phyloP scores from a whole-genome alignment of 2,329 filamentous ascomycete species.

The Penicillium sp. region DNA sequence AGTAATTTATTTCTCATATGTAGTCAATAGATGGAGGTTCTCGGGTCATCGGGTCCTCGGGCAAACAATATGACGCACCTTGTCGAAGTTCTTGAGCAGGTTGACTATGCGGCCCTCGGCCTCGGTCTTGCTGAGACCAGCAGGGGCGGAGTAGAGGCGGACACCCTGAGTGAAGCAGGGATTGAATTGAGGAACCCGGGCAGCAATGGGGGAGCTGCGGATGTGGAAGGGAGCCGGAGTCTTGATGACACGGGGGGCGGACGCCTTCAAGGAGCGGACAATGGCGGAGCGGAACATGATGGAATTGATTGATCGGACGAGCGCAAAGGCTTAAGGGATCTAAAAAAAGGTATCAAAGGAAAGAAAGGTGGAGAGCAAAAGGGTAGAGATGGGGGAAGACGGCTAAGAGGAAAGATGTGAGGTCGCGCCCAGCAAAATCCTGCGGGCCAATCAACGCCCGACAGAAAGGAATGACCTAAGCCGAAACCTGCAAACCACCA shows the following conservation, averaged over 20 bases:
- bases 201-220: conserved; percentile 58
- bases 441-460: conserved; percentile 40
- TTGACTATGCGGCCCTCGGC: conserved; percentile 90
- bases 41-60: neutral
- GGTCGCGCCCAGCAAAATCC: conserved; percentile 38
- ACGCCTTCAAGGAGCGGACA: conserved; percentile 69
- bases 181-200: conserved; percentile 56
- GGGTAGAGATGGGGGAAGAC: conserved; percentile 17
- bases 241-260: conserved; percentile 52
- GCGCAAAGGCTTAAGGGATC: conserved; percentile 20
- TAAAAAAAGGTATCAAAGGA: conserved; percentile 15
- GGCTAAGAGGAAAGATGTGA: conserved; percentile 24
- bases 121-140: conserved; percentile 75
- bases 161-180: conserved; percentile 66
- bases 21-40: neutral
- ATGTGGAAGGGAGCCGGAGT: conserved; percentile 59
- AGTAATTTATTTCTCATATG: neutral
- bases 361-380: conserved; percentile 16
- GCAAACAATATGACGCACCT: conserved; percentile 58
- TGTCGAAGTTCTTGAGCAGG: conserved; percentile 94
- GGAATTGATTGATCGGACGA: conserved; percentile 25
- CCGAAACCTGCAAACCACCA: conserved; percentile 34
- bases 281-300: conserved; percentile 88
- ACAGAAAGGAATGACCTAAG: conserved; percentile 45
- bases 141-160: conserved; percentile 82